Evolutionary conservation across 192 early-diverging fungal species (phyloP).

Genomic region (Bifiguratus adelaidae): DNA sequence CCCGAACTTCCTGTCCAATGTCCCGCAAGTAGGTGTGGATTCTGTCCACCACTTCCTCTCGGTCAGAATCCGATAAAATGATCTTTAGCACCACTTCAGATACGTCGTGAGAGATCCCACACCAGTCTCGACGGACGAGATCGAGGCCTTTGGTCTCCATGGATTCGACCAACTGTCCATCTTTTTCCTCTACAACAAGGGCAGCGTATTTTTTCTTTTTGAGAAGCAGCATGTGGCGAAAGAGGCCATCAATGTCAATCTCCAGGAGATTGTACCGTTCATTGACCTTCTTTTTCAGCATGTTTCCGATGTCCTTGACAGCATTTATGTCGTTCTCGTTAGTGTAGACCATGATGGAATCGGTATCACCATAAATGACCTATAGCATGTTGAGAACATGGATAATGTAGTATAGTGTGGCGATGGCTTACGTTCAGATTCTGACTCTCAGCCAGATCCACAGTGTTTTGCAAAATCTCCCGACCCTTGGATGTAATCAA

Average conservation of each 20-base stretch:
- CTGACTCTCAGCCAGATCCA: constrained; percentile 67
- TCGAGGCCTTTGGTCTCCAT: constrained; percentile 93
- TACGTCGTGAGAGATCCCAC: constrained; percentile 82
- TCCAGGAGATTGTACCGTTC: constrained; percentile 89
- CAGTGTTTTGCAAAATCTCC: constrained; percentile 92
- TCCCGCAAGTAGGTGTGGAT: constrained; percentile 68
- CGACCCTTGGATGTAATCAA: constrained; percentile 91
- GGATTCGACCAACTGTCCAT: constrained; percentile 30
- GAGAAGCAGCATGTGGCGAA: constrained; percentile 78
- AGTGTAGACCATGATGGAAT: constrained; percentile 98
- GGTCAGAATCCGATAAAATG: constrained; percentile 38
- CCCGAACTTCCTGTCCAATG: constrained; percentile 62
- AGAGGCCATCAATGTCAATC: constrained; percentile 94
- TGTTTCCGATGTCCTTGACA: constrained; percentile 70
- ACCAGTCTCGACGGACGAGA: constrained; percentile 96
- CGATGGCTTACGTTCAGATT: constrained; percentile 52
- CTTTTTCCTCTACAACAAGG: constrained; percentile 47
- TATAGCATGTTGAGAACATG: constrained; percentile 4
- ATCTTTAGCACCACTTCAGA: constrained; percentile 59
- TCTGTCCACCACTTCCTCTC: constrained; percentile 60
- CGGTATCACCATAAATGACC: constrained; percentile 99
- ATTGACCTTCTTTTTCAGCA: constrained; percentile 81
- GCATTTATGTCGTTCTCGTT: constrained; percentile 55
- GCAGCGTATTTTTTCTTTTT: constrained; percentile 99
- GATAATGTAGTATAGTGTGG: neutral